These are phyloP conservation scores for Fagopyrum tataricum DNA, from an alignment of 148 eudicot species.

Conservation along the genomic window DNA sequence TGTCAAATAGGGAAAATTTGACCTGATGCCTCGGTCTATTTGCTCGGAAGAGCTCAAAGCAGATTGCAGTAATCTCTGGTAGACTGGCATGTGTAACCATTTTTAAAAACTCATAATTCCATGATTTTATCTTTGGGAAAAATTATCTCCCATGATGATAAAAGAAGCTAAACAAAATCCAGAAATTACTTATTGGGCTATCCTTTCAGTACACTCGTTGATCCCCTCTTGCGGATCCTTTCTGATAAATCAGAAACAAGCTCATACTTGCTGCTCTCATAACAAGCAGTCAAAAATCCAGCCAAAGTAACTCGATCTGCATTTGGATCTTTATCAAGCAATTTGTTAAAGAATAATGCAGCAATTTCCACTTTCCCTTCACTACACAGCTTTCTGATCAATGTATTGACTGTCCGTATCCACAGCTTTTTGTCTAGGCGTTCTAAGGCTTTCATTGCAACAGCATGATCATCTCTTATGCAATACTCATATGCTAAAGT, in stretches of 20 bases:
- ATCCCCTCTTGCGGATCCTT: conserved; percentile 33
- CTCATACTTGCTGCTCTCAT: conserved; percentile 52
- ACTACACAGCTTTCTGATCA: conserved; percentile 86
- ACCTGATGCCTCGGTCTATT: too few species aligned
- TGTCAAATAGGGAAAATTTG: too few species aligned
- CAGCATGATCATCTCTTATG: conserved; percentile 31
- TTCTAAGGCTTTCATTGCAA: conserved; percentile 46
- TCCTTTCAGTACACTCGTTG: conserved; percentile 5
- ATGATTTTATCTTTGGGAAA: background rate
- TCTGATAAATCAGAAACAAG: conserved; percentile 64
- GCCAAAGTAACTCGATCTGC: conserved; percentile 62
- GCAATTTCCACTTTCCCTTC: conserved; percentile 69
- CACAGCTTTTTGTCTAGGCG: conserved; percentile 67
- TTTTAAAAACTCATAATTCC: background rate
- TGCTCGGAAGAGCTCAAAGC: background rate
- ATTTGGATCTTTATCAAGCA: conserved; percentile 52
- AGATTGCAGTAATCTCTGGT: background rate
- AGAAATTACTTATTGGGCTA: background rate
- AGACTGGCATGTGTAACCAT: background rate
- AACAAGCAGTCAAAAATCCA: conserved; percentile 74
- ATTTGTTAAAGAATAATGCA: conserved; percentile 44
- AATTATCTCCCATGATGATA: background rate
- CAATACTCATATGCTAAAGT: conserved; percentile 83
- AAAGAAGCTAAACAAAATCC: background rate
- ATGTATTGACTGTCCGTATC: conserved; percentile 59